Percentiles rank a stretch among this genome's conserved stretches.
Evolutionary conservation across 495 filamentous ascomycete genomes (phyloP).

Genomic region (Lophiotrema nucula): DNA sequence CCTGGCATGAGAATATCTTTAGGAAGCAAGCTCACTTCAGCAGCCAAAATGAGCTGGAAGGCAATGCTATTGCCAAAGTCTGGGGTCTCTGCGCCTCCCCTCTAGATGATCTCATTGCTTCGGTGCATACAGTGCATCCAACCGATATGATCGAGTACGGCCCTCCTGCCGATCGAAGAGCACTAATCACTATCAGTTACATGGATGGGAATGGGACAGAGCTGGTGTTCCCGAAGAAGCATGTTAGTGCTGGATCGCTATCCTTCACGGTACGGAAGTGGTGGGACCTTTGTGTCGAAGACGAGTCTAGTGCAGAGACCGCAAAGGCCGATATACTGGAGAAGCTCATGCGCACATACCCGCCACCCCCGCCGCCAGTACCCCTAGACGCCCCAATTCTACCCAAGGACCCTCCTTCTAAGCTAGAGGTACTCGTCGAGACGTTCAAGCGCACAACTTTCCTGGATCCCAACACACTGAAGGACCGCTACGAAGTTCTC

Average conservation of each 20-base stretch:
- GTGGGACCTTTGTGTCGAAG: slow-evolving; percentile 18
- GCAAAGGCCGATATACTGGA: neutral
- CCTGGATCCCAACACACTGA: slow-evolving; percentile 16
- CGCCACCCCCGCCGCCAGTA: neutral
- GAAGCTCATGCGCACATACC: neutral
- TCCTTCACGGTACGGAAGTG: slow-evolving; percentile 24
- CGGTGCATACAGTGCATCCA: slow-evolving; percentile 50
- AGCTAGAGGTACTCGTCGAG: neutral
- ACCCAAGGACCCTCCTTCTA: neutral
- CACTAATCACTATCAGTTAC: slow-evolving; percentile 39
- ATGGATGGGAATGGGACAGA: slow-evolving; percentile 30
- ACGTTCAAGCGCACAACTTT: slow-evolving; percentile 10
- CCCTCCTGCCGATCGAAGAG: slow-evolving; percentile 42
- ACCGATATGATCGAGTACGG: slow-evolving; percentile 55
- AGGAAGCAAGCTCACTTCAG: slow-evolving; percentile 41
- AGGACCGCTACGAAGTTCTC: slow-evolving; percentile 26
- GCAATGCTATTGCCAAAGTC: slow-evolving; percentile 44
- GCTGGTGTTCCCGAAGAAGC: slow-evolving; percentile 5
- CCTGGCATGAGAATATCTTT: slow-evolving; percentile 27
- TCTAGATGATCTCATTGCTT: slow-evolving; percentile 43
- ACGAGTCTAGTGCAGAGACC: neutral
- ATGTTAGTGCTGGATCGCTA: slow-evolving; percentile 15
- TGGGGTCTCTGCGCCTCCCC: slow-evolving; percentile 52
- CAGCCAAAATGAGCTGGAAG: slow-evolving; percentile 48
- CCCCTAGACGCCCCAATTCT: neutral